A percentile compares a stretch with the other conserved stretches of the same genome.
phyloP scores from a whole-genome alignment of 2,329 filamentous ascomycete genomes.

The Bertia moriformis region DNA sequence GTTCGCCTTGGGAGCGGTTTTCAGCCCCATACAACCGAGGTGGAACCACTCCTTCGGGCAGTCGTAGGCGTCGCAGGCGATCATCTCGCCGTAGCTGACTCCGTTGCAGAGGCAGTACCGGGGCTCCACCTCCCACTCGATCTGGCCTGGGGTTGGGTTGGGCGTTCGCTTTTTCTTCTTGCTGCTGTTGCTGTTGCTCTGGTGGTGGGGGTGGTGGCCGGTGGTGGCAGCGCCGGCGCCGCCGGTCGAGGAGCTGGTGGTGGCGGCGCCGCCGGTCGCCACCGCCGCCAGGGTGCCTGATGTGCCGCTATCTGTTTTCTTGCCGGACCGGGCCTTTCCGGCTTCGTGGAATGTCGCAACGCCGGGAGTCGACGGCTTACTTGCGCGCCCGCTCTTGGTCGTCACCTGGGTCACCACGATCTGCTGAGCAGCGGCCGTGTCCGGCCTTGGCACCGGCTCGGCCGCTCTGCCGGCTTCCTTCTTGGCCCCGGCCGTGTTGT shows the following conservation, averaged over 20 bases:
- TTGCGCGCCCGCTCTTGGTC: slow-evolving; percentile 51
- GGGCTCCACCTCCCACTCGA: too few species aligned
- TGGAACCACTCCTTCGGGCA: slow-evolving; percentile 75
- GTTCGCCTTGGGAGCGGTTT: slow-evolving; percentile 63
- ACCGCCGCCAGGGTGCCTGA: slow-evolving; percentile 20
- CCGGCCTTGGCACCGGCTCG: slow-evolving; percentile 24
- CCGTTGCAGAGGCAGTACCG: slow-evolving; percentile 69
- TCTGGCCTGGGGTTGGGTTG: too few species aligned
- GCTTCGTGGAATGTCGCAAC: slow-evolving; percentile 43
- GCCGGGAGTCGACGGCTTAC: slow-evolving; percentile 52
- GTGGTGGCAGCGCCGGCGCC: slow-evolving; percentile 11
- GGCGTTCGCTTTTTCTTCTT: slow-evolving; percentile 3
- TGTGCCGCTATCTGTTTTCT: slow-evolving; percentile 20
- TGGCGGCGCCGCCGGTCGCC: slow-evolving; percentile 27
- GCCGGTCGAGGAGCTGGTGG: slow-evolving; percentile 25
- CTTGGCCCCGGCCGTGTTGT: too few species aligned
- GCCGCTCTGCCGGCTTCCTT: too few species aligned
- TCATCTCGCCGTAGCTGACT: slow-evolving; percentile 73
- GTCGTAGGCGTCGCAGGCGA: slow-evolving; percentile 61
- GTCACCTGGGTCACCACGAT: slow-evolving; percentile 26
- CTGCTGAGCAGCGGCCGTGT: slow-evolving; percentile 20
- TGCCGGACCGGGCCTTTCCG: slow-evolving; percentile 15
- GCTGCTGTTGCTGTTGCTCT: slow-evolving; percentile 4
- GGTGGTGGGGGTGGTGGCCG: slow-evolving; percentile 1
- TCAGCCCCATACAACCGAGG: slow-evolving; percentile 66